These are phyloP conservation scores for Typha latifolia DNA, from an alignment of 176 grass and related monocot genomes.

Conservation along the genomic window DNA sequence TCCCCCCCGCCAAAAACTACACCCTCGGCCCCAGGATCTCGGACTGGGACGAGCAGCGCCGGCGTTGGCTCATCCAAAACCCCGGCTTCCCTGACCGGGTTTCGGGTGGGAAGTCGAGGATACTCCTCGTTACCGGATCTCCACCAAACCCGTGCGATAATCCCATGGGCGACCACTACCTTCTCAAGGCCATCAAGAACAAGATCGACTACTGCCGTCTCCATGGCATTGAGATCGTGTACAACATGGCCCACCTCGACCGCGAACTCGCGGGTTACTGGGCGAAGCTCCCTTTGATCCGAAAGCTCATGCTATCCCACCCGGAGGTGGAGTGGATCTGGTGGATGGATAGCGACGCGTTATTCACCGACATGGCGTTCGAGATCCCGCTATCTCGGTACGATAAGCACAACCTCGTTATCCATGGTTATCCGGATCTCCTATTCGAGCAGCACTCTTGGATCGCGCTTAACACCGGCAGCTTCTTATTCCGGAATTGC, in stretches of 20 bases:
- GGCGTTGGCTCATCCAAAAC: slow-evolving; percentile 57
- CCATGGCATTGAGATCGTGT: slow-evolving; percentile 76
- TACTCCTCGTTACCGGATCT: slow-evolving; percentile 72
- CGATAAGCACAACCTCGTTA: slow-evolving; percentile 57
- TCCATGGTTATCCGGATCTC: slow-evolving; percentile 61
- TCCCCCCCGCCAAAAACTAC: slow-evolving; percentile 34
- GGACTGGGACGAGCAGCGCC: slow-evolving; percentile 59
- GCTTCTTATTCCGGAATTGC: slow-evolving; percentile 85
- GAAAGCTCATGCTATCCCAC: slow-evolving; percentile 71
- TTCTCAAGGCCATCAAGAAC: slow-evolving; percentile 73
- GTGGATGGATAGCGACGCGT: slow-evolving; percentile 91
- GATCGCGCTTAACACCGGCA: slow-evolving; percentile 76
- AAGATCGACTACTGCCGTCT: slow-evolving; percentile 91
- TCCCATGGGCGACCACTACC: slow-evolving; percentile 64
- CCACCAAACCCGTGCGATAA: slow-evolving; percentile 58
- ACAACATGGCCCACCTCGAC: slow-evolving; percentile 84
- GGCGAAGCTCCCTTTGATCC: slow-evolving; percentile 89
- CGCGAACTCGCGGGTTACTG: slow-evolving; percentile 80
- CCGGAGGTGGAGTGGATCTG: slow-evolving; percentile 85
- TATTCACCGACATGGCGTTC: slow-evolving; percentile 87
- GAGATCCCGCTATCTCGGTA: slow-evolving; percentile 65
- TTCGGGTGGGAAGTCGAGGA: slow-evolving; percentile 37
- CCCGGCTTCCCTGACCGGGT: slow-evolving; percentile 27
- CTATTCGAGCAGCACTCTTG: slow-evolving; percentile 71
- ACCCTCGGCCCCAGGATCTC: slow-evolving; percentile 52